Base-by-base conservation (phyloP, 2,329 filamentous ascomycete species). In the Didymella pinodella region DNA sequence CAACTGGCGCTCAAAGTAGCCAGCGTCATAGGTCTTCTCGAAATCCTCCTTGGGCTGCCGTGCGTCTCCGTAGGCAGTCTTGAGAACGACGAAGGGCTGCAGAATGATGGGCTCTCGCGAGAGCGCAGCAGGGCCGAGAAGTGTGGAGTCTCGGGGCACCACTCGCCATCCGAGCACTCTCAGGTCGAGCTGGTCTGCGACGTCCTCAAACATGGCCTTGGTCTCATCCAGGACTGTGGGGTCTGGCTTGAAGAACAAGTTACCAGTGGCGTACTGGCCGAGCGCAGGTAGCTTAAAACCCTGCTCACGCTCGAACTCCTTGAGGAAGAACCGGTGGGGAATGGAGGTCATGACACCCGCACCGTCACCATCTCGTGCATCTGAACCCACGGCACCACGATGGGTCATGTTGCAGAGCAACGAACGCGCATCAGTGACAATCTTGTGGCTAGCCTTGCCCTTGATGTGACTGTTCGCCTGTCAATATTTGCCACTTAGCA, bases 371-470 rank as follows among this genome's bases (percentile, higher is more conserved):
- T 99, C 95, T 84, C 95, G 90, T 75, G 93, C 93, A 84, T 99
- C 95, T 61, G 95, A 98, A 70, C 95, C 95, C 71, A 98, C 94
- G 65, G 95, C 95, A 84, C 95, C 95, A 78, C 95, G 90, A 84
- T 99, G 95, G 85, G 95, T 98, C 95, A 99, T 99, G 86, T 99
- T 98, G 86, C 95, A 99, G 65, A 99, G 88, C 63, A 99, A 85
- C 80, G 93, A 96, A 67, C 92, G 90, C 68, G 93, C 94, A 96
- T 98, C 94, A 81, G 91, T 97, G 65, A 98, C 90, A 75, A 98
- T 98, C 78, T 98, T 99, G 86, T 98, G 95, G 84, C 93, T 98
- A 64, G 93, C 80, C 80, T 91, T 90, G 83, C 95, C 95, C 85
- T 98, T 98, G 81, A 98, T 98, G 80, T 98, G 91, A 83, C 92